Evolutionary conservation across 2,329 filamentous ascomycete genomes (phyloP).

Genomic region (Ceratocystis smalleyi): DNA sequence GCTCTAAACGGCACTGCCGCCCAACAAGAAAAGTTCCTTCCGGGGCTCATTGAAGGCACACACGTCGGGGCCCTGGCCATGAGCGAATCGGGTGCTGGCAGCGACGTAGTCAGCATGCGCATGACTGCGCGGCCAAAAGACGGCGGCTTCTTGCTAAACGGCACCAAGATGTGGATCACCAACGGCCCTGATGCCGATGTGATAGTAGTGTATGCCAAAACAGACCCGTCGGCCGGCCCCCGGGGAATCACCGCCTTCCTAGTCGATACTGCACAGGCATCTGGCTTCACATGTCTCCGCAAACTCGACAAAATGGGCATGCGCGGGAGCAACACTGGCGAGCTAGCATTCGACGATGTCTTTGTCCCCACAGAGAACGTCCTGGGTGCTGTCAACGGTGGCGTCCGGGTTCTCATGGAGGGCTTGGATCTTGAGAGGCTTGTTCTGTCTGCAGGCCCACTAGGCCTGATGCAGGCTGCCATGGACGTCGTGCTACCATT

Average conservation of each 20-base stretch:
- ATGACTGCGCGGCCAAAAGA: slow-evolving; percentile 66
- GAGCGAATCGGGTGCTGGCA: slow-evolving; percentile 81
- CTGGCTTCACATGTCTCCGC: slow-evolving; percentile 71
- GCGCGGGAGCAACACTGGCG: slow-evolving; percentile 91
- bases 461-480: slow-evolving; percentile 87
- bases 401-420: slow-evolving; percentile 87
- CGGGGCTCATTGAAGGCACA: slow-evolving; percentile 63
- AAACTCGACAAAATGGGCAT: slow-evolving; percentile 98
- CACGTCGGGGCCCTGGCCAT: slow-evolving; percentile 82
- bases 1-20: slow-evolving; percentile 68
- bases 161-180: slow-evolving; percentile 99
- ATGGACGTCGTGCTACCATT: slow-evolving; percentile 71
- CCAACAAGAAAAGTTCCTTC: slow-evolving; percentile 70
- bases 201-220: slow-evolving; percentile 95
- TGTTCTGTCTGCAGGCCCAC: slow-evolving; percentile 75
- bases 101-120: slow-evolving; percentile 92
- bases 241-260: slow-evolving; percentile 95
- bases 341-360: slow-evolving; percentile 77
- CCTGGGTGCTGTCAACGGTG: slow-evolving; percentile 63
- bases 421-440: slow-evolving; percentile 87
- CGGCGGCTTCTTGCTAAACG: slow-evolving; percentile 73
- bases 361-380: slow-evolving; percentile 76
- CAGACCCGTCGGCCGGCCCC: slow-evolving; percentile 58
- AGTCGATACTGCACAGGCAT: slow-evolving; percentile 49
- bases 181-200: slow-evolving; percentile 91